These are phyloP conservation scores for Metschnikowia koreensis DNA, from an alignment of 805 yeast genomes.

Conservation along the genomic window DNA sequence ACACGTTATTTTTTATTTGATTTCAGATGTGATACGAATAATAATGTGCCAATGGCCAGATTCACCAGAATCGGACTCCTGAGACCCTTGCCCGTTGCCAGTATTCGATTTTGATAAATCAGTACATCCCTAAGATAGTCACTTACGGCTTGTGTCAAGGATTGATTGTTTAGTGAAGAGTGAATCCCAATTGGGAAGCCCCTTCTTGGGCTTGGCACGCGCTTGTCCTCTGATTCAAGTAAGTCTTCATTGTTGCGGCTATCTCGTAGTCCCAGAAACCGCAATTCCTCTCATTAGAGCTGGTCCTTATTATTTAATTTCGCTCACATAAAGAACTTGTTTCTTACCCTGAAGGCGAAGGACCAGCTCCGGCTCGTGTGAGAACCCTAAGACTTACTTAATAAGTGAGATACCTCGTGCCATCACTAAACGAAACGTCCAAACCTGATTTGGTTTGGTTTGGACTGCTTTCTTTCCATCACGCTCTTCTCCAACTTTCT, in stretches of 20 bases:
- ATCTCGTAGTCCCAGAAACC: not conserved
- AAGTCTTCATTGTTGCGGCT: not conserved
- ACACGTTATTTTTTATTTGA: not conserved
- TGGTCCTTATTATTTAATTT: not conserved
- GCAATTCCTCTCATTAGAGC: conserved; percentile 2
- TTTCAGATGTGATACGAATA: no score
- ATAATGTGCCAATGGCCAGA: conserved; percentile 4
- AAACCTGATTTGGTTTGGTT: not conserved
- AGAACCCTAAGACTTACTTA: conserved; percentile 1
- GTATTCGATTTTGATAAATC: conserved; percentile 4
- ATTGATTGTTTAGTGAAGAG: conserved; percentile 1
- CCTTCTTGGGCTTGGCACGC: not conserved
- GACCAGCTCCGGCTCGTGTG: conserved; percentile 15
- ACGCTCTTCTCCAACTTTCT: not conserved
- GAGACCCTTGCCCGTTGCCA: conserved; percentile 7
- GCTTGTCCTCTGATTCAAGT: not conserved
- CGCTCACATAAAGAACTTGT: conserved; percentile 3
- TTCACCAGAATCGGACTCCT: not conserved
- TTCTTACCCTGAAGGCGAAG: not conserved
- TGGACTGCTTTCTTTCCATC: conserved; percentile 5
- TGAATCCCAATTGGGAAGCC: not conserved
- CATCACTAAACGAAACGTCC: not conserved
- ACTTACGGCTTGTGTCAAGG: not conserved
- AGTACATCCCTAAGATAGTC: conserved; percentile 16
- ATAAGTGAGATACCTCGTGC: not conserved